Base-by-base conservation (phyloP, 1,284 basidiomycete genomes). In the Marasmius oreades region DNA sequence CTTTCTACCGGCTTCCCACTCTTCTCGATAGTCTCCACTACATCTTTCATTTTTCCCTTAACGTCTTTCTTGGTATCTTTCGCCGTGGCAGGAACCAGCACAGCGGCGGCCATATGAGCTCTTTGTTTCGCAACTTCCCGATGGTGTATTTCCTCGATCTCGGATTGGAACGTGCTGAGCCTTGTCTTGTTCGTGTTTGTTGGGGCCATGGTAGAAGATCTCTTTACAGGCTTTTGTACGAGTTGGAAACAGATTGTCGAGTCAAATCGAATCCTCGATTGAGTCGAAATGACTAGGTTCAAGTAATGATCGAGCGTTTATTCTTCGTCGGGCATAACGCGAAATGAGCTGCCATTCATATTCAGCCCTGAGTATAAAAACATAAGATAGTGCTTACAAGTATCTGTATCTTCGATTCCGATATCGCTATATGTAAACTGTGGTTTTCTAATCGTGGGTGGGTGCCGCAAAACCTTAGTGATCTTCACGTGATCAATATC, bases 91-190 rank as follows among this genome's bases (percentile, higher is more conserved):
- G 8, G 12, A 23, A 18, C 23, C 12, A 69, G 67, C 14, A 7
- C 39, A 11, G 11, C 39, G 24, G 69, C 65, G 24, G 63, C 62
- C 16, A 69, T 66, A 45, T 75, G 72, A 18, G 70, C 70, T 44
- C 85, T 80, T 62, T 88, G 84, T 69, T 80, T 88, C 26, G 76
- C 71, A 44, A 81, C 69, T 69, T 90, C 86, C 51, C 82, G 80
- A 61, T 78, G 73, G 56, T 82, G 81, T 65, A 90, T 86, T 62
- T 86, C 79, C 59, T 90, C 84, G 59, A 91, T 91, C 70, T 90
- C 87, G 63, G 71, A 78, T 69, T 91, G 89, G 67, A 91, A 91
- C 53, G 75, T 82, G 51, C 80, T 81, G 65, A 91, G 72, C 56
- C 47, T 50, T 8, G 47, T 50, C 26, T 50, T 50, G 24, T 33